A percentile compares a stretch with the other conserved stretches of the same genome.
phyloP scores from a whole-genome alignment of 176 grass and related monocot genomes.

The Phoenix roebelenii region DNA sequence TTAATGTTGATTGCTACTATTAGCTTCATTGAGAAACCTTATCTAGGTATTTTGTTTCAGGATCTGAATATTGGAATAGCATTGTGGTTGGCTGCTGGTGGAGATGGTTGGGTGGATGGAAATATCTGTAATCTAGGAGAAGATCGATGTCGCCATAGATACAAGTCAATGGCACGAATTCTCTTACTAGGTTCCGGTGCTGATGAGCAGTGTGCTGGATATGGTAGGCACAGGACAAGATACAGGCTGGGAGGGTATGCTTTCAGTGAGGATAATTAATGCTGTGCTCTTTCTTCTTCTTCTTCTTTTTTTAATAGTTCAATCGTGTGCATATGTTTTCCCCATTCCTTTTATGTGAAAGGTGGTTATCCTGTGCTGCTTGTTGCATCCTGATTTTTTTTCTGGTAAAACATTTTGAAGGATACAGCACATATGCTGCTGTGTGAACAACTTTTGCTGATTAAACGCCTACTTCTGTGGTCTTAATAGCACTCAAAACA shows the following conservation, averaged over 20 bases:
- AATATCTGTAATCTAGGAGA: slow-evolving; percentile 32
- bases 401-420: too few species aligned
- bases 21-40: slow-evolving; percentile 10
- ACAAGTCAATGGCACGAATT: slow-evolving; percentile 63
- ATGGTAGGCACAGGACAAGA: slow-evolving; percentile 87
- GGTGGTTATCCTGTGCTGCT: too few species aligned
- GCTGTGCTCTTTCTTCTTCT: neutral
- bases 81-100: slow-evolving; percentile 85
- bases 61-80: slow-evolving; percentile 95
- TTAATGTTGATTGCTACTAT: neutral
- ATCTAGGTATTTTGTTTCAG: slow-evolving; percentile 21
- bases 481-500: too few species aligned
- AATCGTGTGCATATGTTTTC: too few species aligned
- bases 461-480: too few species aligned
- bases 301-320: neutral
- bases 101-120: slow-evolving; percentile 82
- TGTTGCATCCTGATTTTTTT: too few species aligned
- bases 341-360: too few species aligned
- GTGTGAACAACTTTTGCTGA: too few species aligned
- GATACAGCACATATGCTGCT: too few species aligned
- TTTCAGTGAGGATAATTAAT: neutral
- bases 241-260: slow-evolving; percentile 80
- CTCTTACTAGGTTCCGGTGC: slow-evolving; percentile 85
- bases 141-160: slow-evolving; percentile 32
- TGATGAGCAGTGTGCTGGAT: slow-evolving; percentile 94